phyloP scores from a whole-genome alignment of 495 filamentous ascomycete genomes.

The Lophiostoma macrostomum region DNA sequence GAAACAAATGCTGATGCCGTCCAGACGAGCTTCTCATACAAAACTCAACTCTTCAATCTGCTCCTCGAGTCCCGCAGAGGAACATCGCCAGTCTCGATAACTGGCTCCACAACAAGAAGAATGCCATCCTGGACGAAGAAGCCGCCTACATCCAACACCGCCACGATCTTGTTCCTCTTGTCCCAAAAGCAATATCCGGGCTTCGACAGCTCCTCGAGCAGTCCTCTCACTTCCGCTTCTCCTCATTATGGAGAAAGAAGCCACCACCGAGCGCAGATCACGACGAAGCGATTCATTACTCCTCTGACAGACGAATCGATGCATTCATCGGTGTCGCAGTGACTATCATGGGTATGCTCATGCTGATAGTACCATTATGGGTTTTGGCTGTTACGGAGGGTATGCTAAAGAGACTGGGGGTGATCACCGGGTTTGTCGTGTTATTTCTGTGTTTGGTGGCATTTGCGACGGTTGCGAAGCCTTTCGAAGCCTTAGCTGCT shows the following conservation, averaged over 20 bases:
- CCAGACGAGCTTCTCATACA: conserved; percentile 3
- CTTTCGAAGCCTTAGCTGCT: conserved; percentile 5
- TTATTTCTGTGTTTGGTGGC: conserved; percentile 5
- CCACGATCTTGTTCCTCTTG: not conserved
- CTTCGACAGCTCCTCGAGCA: conserved; percentile 9
- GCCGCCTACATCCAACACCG: not conserved
- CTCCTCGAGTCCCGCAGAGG: not conserved
- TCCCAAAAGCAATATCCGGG: not conserved
- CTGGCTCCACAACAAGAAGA: conserved; percentile 11
- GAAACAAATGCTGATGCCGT: not conserved
- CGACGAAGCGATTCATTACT: not conserved
- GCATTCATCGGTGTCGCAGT: not conserved
- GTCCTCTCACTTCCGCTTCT: conserved; percentile 5
- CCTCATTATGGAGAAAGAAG: conserved; percentile 8
- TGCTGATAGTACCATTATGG: conserved; percentile 13
- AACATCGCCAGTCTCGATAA: conserved; percentile 5
- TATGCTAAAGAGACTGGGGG: conserved; percentile 7
- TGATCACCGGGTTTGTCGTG: conserved; percentile 13
- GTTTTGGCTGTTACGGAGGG: conserved; percentile 2
- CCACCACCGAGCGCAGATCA: not conserved
- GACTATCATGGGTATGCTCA: conserved; percentile 6
- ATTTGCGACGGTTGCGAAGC: conserved; percentile 12
- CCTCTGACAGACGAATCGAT: conserved; percentile 3
- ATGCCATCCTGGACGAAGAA: conserved; percentile 15
- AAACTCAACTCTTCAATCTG: not conserved